A percentile compares a stretch with the other conserved stretches of the same genome.
Conservation (phyloP, 306 rosid genomes). For the Fagus crenata region DNA sequence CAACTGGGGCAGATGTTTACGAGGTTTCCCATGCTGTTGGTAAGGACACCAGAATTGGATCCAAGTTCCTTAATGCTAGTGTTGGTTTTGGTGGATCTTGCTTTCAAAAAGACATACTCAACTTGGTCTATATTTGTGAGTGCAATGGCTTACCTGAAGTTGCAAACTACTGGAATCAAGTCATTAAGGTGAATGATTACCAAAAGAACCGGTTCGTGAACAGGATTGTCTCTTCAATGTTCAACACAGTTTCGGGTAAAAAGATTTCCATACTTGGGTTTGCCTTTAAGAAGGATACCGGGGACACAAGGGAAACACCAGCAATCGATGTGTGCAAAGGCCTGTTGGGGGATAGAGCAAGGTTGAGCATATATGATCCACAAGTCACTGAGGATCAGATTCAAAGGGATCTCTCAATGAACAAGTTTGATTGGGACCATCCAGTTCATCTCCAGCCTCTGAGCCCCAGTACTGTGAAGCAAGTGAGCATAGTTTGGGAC, state of each 20-base stretch:
- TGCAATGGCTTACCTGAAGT: constrained; percentile 76
- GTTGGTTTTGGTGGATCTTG: constrained; percentile 96
- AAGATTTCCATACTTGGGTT: constrained; percentile 75
- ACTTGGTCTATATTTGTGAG: constrained; percentile 75
- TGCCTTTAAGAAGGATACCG: constrained; percentile 81
- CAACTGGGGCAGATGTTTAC: constrained; percentile 76
- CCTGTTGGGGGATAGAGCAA: constrained; percentile 65
- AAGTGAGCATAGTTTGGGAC: constrained; percentile 51
- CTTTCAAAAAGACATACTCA: constrained; percentile 80
- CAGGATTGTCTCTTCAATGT: constrained; percentile 72
- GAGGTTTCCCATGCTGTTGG: constrained; percentile 71
- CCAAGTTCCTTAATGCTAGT: constrained; percentile 67
- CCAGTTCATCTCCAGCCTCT: constrained; percentile 51
- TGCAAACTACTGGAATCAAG: constrained; percentile 78
- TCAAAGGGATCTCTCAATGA: constrained; percentile 53
- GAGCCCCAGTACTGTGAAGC: constrained; percentile 41
- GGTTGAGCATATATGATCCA: constrained; percentile 67
- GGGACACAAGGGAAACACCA: constrained; percentile 84
- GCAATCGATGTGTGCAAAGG: constrained; percentile 85
- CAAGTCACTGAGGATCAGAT: constrained; percentile 63
- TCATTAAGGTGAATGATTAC: constrained; percentile 75
- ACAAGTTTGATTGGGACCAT: constrained; percentile 60
- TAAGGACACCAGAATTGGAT: constrained; percentile 68
- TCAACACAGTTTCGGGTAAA: constrained; percentile 78
- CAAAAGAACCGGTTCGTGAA: constrained; percentile 78